Conservation (phyloP, 768 basidiomycete genomes). For the Amanita pseudoporphyria region DNA sequence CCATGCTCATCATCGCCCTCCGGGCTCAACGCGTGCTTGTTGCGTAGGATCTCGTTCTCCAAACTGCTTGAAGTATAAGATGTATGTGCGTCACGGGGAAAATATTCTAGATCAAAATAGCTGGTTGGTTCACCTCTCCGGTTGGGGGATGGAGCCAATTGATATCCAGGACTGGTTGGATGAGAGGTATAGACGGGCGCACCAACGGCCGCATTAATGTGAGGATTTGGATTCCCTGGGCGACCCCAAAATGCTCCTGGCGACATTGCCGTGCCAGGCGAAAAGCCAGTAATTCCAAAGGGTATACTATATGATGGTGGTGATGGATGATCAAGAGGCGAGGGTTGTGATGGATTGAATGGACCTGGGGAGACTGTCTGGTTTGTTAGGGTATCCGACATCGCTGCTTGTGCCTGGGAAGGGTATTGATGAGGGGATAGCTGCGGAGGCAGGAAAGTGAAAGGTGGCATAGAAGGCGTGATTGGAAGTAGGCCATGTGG, state of each 20-base stretch:
- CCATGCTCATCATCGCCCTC: background rate
- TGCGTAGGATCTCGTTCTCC: slow-evolving; percentile 6
- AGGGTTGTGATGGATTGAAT: slow-evolving; percentile 3
- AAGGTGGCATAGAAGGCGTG: slow-evolving; percentile 97
- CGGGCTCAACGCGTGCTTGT: background rate
- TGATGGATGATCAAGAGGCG: slow-evolving; percentile 10
- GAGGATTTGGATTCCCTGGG: slow-evolving; percentile 34
- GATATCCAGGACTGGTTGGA: background rate
- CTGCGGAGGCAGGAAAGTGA: slow-evolving; percentile 66
- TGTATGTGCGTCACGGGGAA: slow-evolving; percentile 1
- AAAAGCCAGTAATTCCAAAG: slow-evolving; percentile 34
- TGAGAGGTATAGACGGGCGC: slow-evolving; percentile 28
- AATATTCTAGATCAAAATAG: slow-evolving; percentile 9
- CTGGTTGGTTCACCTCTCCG: slow-evolving; percentile 4
- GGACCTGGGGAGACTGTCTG: background rate
- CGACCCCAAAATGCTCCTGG: slow-evolving; percentile 70
- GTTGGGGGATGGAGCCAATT: background rate
- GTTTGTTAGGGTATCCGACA: background rate
- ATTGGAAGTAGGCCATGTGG: slow-evolving; percentile 85
- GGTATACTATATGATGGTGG: slow-evolving; percentile 4
- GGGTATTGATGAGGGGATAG: slow-evolving; percentile 11
- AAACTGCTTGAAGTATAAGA: slow-evolving; percentile 6
- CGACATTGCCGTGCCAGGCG: slow-evolving; percentile 63
- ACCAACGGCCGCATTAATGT: slow-evolving; percentile 37
- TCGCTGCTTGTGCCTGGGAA: slow-evolving; percentile 7